phyloP scores from a whole-genome alignment of 306 rosid genomes.

The Glycyrrhiza uralensis region DNA sequence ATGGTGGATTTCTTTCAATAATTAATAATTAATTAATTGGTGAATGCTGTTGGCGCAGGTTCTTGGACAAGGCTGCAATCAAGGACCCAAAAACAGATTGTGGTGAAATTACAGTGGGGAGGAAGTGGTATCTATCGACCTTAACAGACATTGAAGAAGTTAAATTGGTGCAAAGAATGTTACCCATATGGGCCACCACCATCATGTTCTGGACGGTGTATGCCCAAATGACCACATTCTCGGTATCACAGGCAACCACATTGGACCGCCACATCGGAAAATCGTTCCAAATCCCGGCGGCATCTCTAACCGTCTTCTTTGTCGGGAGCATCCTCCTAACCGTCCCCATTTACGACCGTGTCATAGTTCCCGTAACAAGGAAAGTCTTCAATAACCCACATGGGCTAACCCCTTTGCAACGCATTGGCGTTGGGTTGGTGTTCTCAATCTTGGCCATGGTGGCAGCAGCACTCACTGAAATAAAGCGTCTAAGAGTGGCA shows the following conservation, averaged over 20 bases:
- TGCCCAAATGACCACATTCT: slow-evolving; percentile 88
- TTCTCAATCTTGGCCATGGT: slow-evolving; percentile 58
- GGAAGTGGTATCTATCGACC: slow-evolving; percentile 68
- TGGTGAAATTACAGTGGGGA: background rate
- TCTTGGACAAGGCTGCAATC: slow-evolving; percentile 86
- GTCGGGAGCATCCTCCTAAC: slow-evolving; percentile 69
- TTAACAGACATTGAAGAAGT: slow-evolving; percentile 86
- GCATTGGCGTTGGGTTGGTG: slow-evolving; percentile 63
- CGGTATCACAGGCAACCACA: slow-evolving; percentile 76
- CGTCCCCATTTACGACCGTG: slow-evolving; percentile 58
- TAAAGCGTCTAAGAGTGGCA: slow-evolving; percentile 43
- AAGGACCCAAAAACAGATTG: slow-evolving; percentile 25
- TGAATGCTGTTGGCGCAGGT: slow-evolving; percentile 32
- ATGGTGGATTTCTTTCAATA: background rate
- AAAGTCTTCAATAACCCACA: slow-evolving; percentile 50
- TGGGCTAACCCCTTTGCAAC: slow-evolving; percentile 65
- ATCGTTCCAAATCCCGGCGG: slow-evolving; percentile 65
- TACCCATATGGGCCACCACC: slow-evolving; percentile 89
- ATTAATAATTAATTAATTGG: background rate
- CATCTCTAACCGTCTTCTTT: slow-evolving; percentile 68
- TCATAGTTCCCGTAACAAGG: slow-evolving; percentile 48
- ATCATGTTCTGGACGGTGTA: slow-evolving; percentile 76
- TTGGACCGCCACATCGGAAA: slow-evolving; percentile 75
- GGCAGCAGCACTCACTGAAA: slow-evolving; percentile 57
- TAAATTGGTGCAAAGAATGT: slow-evolving; percentile 56